Base-by-base conservation (phyloP, 139 green algal genomes). In the Desmodesmus armatus region DNA sequence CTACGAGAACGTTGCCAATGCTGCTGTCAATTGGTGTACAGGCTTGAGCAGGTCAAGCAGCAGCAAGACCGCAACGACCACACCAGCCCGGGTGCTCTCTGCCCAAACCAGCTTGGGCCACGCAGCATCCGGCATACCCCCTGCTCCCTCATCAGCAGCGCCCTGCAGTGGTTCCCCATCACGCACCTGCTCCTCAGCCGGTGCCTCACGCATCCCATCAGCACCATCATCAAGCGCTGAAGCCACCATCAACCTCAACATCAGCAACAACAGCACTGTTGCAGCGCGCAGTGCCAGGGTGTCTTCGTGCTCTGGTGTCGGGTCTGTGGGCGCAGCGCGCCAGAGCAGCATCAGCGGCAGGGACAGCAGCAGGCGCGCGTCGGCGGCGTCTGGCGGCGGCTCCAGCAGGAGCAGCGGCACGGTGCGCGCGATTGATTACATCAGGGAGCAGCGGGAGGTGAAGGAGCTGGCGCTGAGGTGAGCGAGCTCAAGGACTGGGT, bases 381-480 rank as follows among this genome's bases (percentile, higher is more conserved):
- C 37, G 69, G 21, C 9, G 37, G 39, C 25, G 17, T 35, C 69
- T 33, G 37, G 3, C 44, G 43, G 72, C 47, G 43, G 72, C 72
- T 65, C 41, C 72, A 63, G 72, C 72, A 62, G 35, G 47, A 80
- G 75, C 53, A 21, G 11, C n/a, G n/a, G n/a, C n/a, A n/a, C n/a
- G n/a, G n/a, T n/a, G n/a, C n/a, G n/a, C n/a, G n/a, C n/a, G n/a
- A n/a, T n/a, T n/a, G 75, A 71, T 35, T 71, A 58, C 19, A 31
- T 82, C 23, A 44, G 75, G 25, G 75, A 82, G 75, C 53, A 69
- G 33, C 75, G 75, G 13, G 75, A 82, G 27, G 51, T 35, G 0
- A 69, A 39, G n/a, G 75, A 82, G 51, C 75, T 82, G 51, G 25
- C n/a, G 15, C 19, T 39, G 23, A 82, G 75, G 75, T 82, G 33